A percentile compares a stretch with the other conserved stretches of the same genome.
These are phyloP conservation scores for Lachancea kluyveri DNA, from an alignment of 805 yeast genomes.

Conservation along the genomic window DNA sequence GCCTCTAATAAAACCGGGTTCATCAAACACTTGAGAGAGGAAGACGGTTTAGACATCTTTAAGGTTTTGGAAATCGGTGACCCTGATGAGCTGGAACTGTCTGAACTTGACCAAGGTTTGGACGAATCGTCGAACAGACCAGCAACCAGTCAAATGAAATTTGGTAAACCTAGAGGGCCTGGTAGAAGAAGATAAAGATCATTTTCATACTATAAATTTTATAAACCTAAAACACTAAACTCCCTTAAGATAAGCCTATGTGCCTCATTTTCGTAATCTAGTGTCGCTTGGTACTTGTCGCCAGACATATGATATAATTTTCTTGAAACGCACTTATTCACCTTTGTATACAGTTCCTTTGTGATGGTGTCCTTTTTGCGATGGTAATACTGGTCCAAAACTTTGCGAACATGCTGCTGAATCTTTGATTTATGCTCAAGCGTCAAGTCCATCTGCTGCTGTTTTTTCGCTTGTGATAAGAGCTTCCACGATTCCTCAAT, in stretches of 20 bases:
- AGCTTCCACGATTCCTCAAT: conserved; percentile 7
- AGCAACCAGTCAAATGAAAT: conserved; percentile 29
- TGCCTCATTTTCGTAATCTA: conserved; percentile 16
- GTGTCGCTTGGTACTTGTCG: conserved; percentile 10
- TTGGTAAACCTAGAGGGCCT: conserved; percentile 67
- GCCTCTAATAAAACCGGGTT: conserved; percentile 74
- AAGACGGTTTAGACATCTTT: conserved; percentile 34
- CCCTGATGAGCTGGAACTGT: conserved; percentile 56
- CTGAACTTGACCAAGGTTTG: conserved; percentile 34
- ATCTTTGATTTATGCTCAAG: conserved; percentile 47
- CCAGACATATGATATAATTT: conserved; percentile 40
- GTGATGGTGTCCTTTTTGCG: conserved; percentile 23
- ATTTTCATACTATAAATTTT: not conserved
- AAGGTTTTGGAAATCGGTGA: conserved; percentile 67
- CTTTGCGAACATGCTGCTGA: conserved; percentile 51
- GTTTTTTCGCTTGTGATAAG: conserved; percentile 2
- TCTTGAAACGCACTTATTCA: conserved; percentile 61
- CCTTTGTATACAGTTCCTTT: conserved; percentile 44
- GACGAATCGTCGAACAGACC: conserved; percentile 10
- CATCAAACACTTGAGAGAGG: conserved; percentile 40
- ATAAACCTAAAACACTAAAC: conserved; percentile 2
- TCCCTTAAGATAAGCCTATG: conserved; percentile 8
- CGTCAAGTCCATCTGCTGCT: not conserved
- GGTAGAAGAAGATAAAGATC: conserved; percentile 38
- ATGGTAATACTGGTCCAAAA: conserved; percentile 43